These are phyloP conservation scores for Dendryphion nanum DNA, from an alignment of 2,329 filamentous ascomycete genomes.

Conservation along the genomic window DNA sequence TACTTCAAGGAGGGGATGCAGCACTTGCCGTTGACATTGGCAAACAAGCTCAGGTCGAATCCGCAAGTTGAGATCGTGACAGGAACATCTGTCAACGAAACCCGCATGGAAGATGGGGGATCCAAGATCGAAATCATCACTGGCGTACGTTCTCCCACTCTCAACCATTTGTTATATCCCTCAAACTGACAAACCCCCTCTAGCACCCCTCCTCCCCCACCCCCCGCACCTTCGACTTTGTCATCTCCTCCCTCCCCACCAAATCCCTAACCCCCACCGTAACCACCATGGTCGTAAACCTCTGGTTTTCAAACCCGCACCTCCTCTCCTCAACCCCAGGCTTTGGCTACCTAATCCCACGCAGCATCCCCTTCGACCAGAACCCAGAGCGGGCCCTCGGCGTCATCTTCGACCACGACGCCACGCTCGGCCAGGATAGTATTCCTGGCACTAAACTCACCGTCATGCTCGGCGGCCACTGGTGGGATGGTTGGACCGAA, in stretches of 20 bases:
- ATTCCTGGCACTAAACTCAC: conserved; percentile 77
- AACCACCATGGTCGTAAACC: conserved; percentile 87
- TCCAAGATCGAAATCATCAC: conserved; percentile 22
- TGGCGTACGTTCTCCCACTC: conserved; percentile 16
- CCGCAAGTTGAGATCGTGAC: conserved; percentile 42
- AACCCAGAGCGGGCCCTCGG: conserved; percentile 85
- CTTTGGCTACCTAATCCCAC: conserved; percentile 90
- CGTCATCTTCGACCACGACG: conserved; percentile 85
- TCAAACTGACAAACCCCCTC: conserved; percentile 11
- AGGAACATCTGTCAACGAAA: conserved; percentile 25
- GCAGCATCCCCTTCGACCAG: conserved; percentile 64
- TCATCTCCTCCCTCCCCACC: conserved; percentile 29
- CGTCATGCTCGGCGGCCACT: conserved; percentile 92
- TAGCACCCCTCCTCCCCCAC: conserved; percentile 13
- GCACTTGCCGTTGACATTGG: conserved; percentile 38
- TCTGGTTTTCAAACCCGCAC: conserved; percentile 70
- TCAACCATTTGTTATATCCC: neutral
- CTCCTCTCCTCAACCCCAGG: conserved; percentile 68
- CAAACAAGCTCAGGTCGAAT: conserved; percentile 34
- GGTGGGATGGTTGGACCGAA: conserved; percentile 68
- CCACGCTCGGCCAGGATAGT: conserved; percentile 56
- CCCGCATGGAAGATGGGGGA: conserved; percentile 11
- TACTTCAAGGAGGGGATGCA: conserved; percentile 46
- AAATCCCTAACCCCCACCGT: conserved; percentile 62
- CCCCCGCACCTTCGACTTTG: conserved; percentile 26